These are phyloP conservation scores for Beta lomatogona DNA, from an alignment of 179 eudicot genomes.

Conservation along the genomic window DNA sequence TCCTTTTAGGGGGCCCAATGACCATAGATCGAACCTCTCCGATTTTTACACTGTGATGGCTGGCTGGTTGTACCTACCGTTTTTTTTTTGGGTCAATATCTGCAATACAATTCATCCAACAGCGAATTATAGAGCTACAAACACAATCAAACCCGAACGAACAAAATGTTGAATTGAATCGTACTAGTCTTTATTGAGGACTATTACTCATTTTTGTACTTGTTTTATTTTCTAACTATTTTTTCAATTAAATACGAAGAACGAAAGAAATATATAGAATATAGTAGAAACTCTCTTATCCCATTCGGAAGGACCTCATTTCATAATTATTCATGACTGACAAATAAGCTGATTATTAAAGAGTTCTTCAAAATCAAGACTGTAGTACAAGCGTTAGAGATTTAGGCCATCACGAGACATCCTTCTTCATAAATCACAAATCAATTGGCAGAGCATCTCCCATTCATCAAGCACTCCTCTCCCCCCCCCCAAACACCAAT, in stretches of 20 bases:
- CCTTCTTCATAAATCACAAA: neutral
- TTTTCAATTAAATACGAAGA: neutral
- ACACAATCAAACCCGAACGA: conserved; percentile 12
- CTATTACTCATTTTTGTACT: too few relatives aligned
- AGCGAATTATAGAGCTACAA: neutral
- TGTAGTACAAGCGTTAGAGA: neutral
- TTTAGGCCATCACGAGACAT: neutral
- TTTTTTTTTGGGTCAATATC: conserved; percentile 1
- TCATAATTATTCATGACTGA: too few relatives aligned
- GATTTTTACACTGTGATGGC: conserved; percentile 7
- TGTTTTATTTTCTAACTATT: too few relatives aligned
- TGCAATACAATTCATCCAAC: too few relatives aligned
- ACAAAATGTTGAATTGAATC: neutral
- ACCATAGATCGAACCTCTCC: conserved; percentile 19
- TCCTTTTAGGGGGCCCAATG: conserved; percentile 21
- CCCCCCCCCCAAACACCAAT: neutral
- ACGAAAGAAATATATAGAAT: neutral
- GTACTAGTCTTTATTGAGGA: conserved; percentile 3
- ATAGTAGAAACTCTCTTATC: too few relatives aligned
- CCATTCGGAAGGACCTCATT: too few relatives aligned
- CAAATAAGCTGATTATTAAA: neutral
- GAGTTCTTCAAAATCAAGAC: neutral
- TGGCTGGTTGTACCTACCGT: neutral
- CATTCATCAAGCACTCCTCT: neutral
- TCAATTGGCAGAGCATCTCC: neutral